phyloP scores from a whole-genome alignment of 805 yeast species.

The Starmerella stellata region DNA sequence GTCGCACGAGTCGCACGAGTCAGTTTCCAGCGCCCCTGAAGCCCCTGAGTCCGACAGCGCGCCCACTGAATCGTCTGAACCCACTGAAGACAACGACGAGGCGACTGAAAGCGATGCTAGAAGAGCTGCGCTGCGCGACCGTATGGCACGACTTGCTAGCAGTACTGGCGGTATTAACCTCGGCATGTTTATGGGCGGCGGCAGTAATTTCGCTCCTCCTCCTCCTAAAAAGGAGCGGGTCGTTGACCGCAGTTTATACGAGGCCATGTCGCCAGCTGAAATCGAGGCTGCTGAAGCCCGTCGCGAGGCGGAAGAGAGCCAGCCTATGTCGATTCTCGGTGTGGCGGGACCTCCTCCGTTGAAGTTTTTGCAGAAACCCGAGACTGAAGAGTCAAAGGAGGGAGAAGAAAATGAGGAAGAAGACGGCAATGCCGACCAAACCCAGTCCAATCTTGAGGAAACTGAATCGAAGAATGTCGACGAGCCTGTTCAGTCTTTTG shows the following conservation, averaged over 20 bases:
- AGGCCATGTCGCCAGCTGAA: constrained; percentile 12
- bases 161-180: constrained; percentile 66
- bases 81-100: constrained; percentile 15
- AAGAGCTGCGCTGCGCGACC: constrained; percentile 60
- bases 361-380: not conserved
- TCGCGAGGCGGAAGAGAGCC: constrained; percentile 13
- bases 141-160: constrained; percentile 93
- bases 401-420: not conserved
- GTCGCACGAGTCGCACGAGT: not conserved
- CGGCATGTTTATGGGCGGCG: constrained; percentile 17
- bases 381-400: no score
- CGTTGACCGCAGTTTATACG: constrained; percentile 9
- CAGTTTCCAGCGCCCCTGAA: not conserved
- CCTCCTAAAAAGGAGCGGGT: constrained; percentile 9
- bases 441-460: not conserved
- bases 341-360: constrained; percentile 3
- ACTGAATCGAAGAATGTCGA: not conserved
- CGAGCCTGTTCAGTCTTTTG: not conserved
- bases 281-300: constrained; percentile 15
- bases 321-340: constrained; percentile 11
- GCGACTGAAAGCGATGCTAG: constrained; percentile 36
- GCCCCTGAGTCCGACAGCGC: not conserved
- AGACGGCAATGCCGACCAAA: not conserved
- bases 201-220: not conserved
- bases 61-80: not conserved